Percentiles rank a stretch among this genome's conserved stretches.
These are phyloP conservation scores for Exophiala spinifera DNA, from an alignment of 2,329 filamentous ascomycete genomes.

Conservation along the genomic window DNA sequence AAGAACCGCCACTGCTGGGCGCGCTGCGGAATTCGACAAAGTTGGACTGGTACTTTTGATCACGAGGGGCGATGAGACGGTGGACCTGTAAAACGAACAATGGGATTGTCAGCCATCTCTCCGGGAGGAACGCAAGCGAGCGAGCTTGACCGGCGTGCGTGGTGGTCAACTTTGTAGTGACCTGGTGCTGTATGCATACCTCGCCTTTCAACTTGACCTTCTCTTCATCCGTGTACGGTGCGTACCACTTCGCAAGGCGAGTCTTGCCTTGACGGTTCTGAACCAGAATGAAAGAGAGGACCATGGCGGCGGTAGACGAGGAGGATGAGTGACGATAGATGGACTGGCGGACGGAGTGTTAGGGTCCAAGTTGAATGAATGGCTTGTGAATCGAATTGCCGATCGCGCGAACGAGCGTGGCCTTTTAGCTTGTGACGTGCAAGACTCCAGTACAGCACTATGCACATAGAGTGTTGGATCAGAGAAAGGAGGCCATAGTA, in stretches of 20 bases:
- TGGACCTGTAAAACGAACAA: conserved; percentile 73
- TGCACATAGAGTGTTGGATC: too few species aligned
- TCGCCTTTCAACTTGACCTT: conserved; percentile 99
- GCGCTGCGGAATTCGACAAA: conserved; percentile 75
- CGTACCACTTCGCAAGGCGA: conserved; percentile 97
- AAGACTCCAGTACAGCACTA: too few species aligned
- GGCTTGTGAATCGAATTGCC: too few species aligned
- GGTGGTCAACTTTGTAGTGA: too few species aligned
- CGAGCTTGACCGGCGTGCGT: too few species aligned
- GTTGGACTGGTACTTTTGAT: conserved; percentile 99
- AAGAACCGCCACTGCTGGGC: conserved; percentile 10
- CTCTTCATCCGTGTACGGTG: conserved; percentile 95
- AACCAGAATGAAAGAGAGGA: conserved; percentile 85
- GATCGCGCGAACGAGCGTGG: too few species aligned
- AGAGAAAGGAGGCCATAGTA: too few species aligned
- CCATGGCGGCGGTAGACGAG: conserved; percentile 36
- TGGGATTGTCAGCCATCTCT: too few species aligned
- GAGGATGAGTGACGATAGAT: not conserved
- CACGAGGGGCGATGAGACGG: conserved; percentile 92
- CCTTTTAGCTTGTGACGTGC: too few species aligned
- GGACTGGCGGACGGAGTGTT: too few species aligned
- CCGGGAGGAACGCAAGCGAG: too few species aligned
- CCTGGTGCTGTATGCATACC: conserved; percentile 44
- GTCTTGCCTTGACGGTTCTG: conserved; percentile 97
- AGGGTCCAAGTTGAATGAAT: too few species aligned